Percentiles rank a stretch among this genome's conserved stretches.
Evolutionary conservation across 805 yeast genomes (phyloP).

Genomic region (Yarrowia sp.): DNA sequence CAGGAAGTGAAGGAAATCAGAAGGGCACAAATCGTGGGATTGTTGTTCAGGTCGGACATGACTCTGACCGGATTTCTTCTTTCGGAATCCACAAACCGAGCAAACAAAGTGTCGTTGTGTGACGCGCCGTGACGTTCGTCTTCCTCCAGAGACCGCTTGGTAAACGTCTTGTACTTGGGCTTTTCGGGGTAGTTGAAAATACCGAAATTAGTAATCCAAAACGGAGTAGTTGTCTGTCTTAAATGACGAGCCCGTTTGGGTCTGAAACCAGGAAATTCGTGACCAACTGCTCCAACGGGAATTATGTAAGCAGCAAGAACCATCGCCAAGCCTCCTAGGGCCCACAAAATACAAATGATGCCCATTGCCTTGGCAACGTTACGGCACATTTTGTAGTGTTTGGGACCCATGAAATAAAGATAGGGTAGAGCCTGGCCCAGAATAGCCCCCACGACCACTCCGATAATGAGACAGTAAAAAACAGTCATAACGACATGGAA

Average conservation of each 20-base stretch:
- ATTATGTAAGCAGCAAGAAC: conserved; percentile 51
- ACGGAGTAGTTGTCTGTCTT: not conserved
- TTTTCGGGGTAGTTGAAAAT: not conserved
- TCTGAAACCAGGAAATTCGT: conserved; percentile 30
- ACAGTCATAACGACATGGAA: conserved; percentile 52
- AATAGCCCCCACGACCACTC: conserved; percentile 63
- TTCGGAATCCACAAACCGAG: not conserved
- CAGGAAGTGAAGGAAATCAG: conserved; percentile 30
- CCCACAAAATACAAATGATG: conserved; percentile 48
- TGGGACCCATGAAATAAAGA: conserved; percentile 49
- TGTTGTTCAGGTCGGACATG: not conserved
- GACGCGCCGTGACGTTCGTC: not conserved
- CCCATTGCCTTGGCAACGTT: conserved; percentile 53
- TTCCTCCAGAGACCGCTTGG: not conserved
- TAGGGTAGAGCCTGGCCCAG: conserved; percentile 63
- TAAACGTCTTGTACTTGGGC: conserved; percentile 13
- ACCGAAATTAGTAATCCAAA: conserved; percentile 3
- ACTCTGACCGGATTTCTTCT: not conserved
- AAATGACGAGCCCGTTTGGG: not conserved
- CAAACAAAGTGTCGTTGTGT: not conserved
- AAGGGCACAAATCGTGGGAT: conserved; percentile 3
- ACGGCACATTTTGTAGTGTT: conserved; percentile 49
- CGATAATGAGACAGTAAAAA: conserved; percentile 53
- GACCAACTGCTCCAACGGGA: conserved; percentile 54
- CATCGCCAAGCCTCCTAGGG: conserved; percentile 51